Evolutionary conservation across 805 yeast genomes (phyloP), one percentile per base, ranked within the genome.

Genomic region (Candida schatavii): DNA sequence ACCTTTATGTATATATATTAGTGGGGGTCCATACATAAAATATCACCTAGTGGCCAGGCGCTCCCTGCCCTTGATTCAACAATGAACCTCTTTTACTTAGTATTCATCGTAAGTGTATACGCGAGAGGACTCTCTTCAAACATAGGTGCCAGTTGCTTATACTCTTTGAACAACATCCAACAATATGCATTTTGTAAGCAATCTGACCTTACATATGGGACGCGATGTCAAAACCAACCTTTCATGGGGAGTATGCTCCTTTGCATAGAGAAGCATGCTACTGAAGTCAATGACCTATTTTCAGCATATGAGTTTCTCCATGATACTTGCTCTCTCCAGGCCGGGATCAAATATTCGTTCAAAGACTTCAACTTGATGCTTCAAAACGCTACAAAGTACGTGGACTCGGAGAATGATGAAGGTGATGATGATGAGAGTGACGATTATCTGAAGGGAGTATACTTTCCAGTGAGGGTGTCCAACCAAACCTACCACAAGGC

Each of bases 61-160:
- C n/a, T n/a, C n/a, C n/a, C n/a, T n/a, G n/a, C n/a, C n/a, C n/a
- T n/a, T n/a, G n/a, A n/a, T n/a, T n/a, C n/a, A n/a, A n/a, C n/a
- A n/a, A n/a, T n/a, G n/a, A n/a, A n/a, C n/a, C n/a, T n/a, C n/a
- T n/a, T n/a, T n/a, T n/a, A n/a, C n/a, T n/a, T n/a, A n/a, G n/a
- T n/a, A n/a, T n/a, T n/a, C n/a, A n/a, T n/a, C n/a, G n/a, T n/a
- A n/a, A n/a, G 22, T 14, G 36, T 33, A 9, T 13, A 18, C n/a
- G 36, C 36, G 4, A 48, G 54, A 31, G 68, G 69, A 5, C 52
- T 64, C 7, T 54, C 65, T 13, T 61, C 61, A 42, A 52, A 51
- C 18, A 55, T 57, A 35, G 72, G 70, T 11, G 69, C 69, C 3
- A 53, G 72, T 3, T 68, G 73, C 48, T 41, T 64, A 2, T 55